Conservation (phyloP, 2,329 filamentous ascomycete species). For the Amauroascus verrucosus region DNA sequence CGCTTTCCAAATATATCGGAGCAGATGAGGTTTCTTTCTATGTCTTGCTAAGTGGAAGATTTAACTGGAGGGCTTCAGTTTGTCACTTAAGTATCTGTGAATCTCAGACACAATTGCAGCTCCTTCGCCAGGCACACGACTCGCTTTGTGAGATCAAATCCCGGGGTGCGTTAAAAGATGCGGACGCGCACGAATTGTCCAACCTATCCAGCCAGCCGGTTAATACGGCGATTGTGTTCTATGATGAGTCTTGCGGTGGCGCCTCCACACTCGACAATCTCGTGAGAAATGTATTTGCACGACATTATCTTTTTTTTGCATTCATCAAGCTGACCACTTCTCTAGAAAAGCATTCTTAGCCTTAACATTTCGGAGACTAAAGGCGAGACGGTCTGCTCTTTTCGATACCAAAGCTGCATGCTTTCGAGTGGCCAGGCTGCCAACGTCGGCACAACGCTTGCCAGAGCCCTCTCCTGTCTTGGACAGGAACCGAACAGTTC, state of each 20-base stretch:
- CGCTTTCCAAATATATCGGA: constrained; percentile 3
- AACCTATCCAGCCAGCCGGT: neutral
- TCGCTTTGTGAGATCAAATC: neutral
- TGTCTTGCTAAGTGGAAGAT: constrained; percentile 1
- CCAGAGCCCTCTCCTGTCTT: neutral
- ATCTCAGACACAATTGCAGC: constrained; percentile 2
- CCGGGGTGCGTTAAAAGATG: neutral
- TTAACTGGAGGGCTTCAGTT: constrained; percentile 3
- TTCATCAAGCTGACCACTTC: neutral
- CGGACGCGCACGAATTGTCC: neutral
- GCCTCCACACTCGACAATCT: neutral
- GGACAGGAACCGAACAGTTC: neutral
- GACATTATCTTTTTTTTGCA: neutral
- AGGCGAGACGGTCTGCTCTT: neutral
- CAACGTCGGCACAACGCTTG: constrained; percentile 3
- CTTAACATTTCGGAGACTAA: neutral
- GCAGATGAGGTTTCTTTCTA: constrained; percentile 5
- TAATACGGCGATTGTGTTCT: neutral
- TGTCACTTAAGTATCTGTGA: constrained; percentile 4
- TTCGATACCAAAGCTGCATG: constrained; percentile 6
- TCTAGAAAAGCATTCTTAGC: neutral
- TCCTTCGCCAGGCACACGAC: constrained; percentile 2
- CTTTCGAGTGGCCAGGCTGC: neutral
- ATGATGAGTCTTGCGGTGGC: neutral
- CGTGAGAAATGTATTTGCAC: neutral